Evolutionary conservation across 306 rosid species (phyloP), one percentile per base, ranked within the genome.

Genomic region (Dryas alaskensis): DNA sequence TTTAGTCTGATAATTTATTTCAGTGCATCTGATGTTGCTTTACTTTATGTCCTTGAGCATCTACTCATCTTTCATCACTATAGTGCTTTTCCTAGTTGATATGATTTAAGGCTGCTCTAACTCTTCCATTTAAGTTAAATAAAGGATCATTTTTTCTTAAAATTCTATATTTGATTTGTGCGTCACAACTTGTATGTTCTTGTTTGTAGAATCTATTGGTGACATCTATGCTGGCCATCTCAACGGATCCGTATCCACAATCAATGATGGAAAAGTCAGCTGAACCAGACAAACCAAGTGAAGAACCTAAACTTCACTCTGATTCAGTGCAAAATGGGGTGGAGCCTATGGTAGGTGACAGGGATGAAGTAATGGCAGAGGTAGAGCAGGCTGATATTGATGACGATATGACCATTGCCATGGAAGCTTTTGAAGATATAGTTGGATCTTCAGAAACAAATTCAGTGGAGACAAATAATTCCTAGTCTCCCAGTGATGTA

Each of bases 331-430:
- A 85, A 76, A 94, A 94, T 65, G 97, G 96, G 66, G 61, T 70
- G 19, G 98, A 88, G 65, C 70, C 89, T 73, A 39, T 27, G 62
- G 84, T n/a, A 16, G 87, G 81, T 54, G 88, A 87, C 75, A 73
- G 72, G 66, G 94, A 90, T 76, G 93, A 87, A 82, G 90, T 86
- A 39, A 89, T 89, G 98, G 73, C 86, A 4, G 97, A 91, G 81
- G 87, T 79, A 50, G 82, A 80, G 70, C 87, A 79, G 49, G 91
- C 87, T 52, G 93, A 89, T 70, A 64, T 64, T 6, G 64, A 77
- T 25, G 90, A 93, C 48, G 90, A 86, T 45, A 91, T 89, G 98
- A 83, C 92, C 74, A 70, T 84, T 47, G 98, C 90, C 76, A 91
- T 72, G 86, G 96, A 89, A 76, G 76, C 86, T 57, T 80, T 76